These are phyloP conservation scores for Microsporum canis DNA, from an alignment of 2,329 filamentous ascomycete genomes.

Conservation along the genomic window DNA sequence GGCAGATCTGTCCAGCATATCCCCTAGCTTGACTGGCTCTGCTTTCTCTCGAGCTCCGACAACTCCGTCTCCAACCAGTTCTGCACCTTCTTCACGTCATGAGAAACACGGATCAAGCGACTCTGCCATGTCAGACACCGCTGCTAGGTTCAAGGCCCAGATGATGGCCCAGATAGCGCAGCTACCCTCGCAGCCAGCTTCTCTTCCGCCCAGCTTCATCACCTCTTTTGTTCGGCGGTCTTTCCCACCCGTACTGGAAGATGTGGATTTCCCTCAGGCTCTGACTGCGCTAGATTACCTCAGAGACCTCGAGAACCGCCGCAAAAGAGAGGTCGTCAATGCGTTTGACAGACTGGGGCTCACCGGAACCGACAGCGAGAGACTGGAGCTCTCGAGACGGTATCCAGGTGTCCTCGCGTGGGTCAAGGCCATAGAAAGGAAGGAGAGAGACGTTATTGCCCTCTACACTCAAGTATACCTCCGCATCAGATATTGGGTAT, in stretches of 20 bases:
- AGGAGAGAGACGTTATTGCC: constrained; percentile 42
- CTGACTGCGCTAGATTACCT: constrained; percentile 56
- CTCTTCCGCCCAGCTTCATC: constrained; percentile 52
- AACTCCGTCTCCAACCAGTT: constrained; percentile 18
- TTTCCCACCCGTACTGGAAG: constrained; percentile 45
- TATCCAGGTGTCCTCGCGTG: constrained; percentile 47
- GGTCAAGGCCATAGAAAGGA: constrained; percentile 42
- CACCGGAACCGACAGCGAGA: constrained; percentile 38
- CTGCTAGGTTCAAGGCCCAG: constrained; percentile 33
- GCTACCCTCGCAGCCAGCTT: constrained; percentile 48
- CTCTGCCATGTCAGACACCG: constrained; percentile 22
- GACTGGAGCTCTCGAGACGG: constrained; percentile 38
- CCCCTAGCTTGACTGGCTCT: constrained; percentile 19
- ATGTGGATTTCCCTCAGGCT: constrained; percentile 55
- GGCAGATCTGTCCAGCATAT: constrained; percentile 23
- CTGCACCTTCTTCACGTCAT: constrained; percentile 10
- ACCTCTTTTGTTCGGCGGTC: constrained; percentile 49
- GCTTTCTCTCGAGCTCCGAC: constrained; percentile 24
- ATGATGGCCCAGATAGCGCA: constrained; percentile 44
- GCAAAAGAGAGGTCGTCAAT: constrained; percentile 46
- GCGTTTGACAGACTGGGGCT: constrained; percentile 46
- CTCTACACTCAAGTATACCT: constrained; percentile 53
- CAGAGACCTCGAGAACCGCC: constrained; percentile 50
- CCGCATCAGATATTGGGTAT: constrained; percentile 52
- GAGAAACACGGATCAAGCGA: constrained; percentile 18